These are phyloP conservation scores for Licmophora abbreviata DNA, from an alignment of 108 stramenopile genomes.

Conservation along the genomic window DNA sequence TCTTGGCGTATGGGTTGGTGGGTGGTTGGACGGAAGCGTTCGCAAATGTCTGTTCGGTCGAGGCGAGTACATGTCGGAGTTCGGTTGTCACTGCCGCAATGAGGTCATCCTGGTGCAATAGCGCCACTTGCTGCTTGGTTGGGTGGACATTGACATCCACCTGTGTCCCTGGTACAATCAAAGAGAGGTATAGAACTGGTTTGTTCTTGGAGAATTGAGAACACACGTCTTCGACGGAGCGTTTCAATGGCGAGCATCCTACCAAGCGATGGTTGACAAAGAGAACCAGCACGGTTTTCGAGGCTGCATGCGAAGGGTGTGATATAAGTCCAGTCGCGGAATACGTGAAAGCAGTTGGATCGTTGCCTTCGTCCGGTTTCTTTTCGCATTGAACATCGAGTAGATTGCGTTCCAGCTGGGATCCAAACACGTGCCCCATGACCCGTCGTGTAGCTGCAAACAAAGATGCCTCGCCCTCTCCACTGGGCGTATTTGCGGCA, in stretches of 20 bases:
- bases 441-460: conserved; percentile 54
- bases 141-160: conserved; percentile 99
- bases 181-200: conserved; percentile 83
- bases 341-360: conserved; percentile 39
- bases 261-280: conserved; percentile 95
- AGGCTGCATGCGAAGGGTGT: conserved; percentile 58
- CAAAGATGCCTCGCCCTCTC: conserved; percentile 17
- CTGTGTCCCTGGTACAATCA: conserved; percentile 76
- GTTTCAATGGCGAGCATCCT: conserved; percentile 60
- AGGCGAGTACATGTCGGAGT: conserved; percentile 27
- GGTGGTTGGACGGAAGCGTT: conserved; percentile 17
- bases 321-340: conserved; percentile 48
- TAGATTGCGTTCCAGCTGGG: conserved; percentile 28
- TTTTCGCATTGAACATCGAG: conserved; percentile 7
- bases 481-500: conserved; percentile 32
- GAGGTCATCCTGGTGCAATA: conserved; percentile 85
- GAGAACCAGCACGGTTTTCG: conserved; percentile 70
- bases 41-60: conserved; percentile 1
- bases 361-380: not conserved
- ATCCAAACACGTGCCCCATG: conserved; percentile 71
- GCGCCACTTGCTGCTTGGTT: conserved; percentile 93
- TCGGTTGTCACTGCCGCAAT: conserved; percentile 28
- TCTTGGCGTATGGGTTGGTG: too few species aligned
- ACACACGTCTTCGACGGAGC: conserved; percentile 83
- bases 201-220: conserved; percentile 64